phyloP scores from a whole-genome alignment of 805 yeast species.

The Jamesozyma spencerorum region DNA sequence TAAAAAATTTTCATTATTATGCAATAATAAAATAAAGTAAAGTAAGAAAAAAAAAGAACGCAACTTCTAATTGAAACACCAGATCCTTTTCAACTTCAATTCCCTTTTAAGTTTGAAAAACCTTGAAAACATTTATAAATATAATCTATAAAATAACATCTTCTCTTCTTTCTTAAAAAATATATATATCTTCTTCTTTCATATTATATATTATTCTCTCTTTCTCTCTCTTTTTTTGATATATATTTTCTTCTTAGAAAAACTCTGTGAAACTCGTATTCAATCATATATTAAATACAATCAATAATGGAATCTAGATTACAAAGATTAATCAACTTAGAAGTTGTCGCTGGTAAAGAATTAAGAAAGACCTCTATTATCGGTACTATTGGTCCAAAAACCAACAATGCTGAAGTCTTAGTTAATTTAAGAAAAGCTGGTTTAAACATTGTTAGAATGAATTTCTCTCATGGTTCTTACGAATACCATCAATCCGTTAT shows the following conservation, averaged over 20 bases:
- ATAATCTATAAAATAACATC: no score
- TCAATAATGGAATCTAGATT: constrained; percentile 37
- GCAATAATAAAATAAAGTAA: no score
- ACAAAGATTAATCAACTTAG: constrained; percentile 76
- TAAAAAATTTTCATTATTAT: no score
- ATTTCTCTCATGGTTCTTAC: constrained; percentile 96
- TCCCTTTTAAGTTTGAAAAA: neutral
- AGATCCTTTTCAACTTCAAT: neutral
- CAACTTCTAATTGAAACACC: no score
- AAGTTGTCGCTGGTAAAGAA: constrained; percentile 69
- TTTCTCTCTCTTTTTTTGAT: neutral
- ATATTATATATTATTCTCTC: neutral
- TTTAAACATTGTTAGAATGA: constrained; percentile 95
- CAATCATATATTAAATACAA: constrained; percentile 3
- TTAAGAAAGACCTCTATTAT: constrained; percentile 92
- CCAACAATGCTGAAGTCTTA: constrained; percentile 79
- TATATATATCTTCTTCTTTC: neutral
- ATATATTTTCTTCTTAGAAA: neutral
- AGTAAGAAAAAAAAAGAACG: no score
- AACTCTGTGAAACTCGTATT: constrained; percentile 2
- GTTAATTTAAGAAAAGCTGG: constrained; percentile 93
- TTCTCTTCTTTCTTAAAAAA: neutral
- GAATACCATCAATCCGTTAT: constrained; percentile 96
- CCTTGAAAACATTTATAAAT: no score
- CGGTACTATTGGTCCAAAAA: constrained; percentile 98